Base-by-base conservation (phyloP, 2,329 filamentous ascomycete species). In the Zymoseptoria passerinii region DNA sequence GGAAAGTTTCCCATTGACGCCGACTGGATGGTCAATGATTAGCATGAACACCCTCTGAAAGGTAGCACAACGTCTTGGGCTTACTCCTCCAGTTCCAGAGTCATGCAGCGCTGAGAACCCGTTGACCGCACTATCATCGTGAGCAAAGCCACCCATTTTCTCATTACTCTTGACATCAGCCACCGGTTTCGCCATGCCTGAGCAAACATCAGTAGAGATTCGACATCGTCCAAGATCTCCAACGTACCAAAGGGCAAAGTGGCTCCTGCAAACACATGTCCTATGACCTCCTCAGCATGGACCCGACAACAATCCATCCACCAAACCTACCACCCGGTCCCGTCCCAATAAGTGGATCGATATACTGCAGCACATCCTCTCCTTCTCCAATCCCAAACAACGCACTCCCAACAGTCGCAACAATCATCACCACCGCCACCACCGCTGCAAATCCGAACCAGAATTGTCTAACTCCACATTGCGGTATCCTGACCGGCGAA, bases 1-100 rank as follows among this genome's bases (percentile, higher is more conserved):
- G 87, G 84, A 55, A 90, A 90, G 67, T 88, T 89, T 13, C 87
- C 87, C 23, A 89, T 73, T 1, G 84, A 89, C 0, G 86, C 82
- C 75, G 69, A 67, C 71, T 60, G 29, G 48, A 8, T 2, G n/a
- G 18, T 35, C 50, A n/a, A 5, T 16, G 23, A 23, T 44, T 23
- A 49, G 23, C 20, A 48, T 49, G 18, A n/a, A 23, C 48, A 19
- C 16, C 29, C 9, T 48, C 3, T 10, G 19, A 28, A 52, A n/a
- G 40, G 28, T 20, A 50, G 18, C 54, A 49, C 58, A 57, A 57
- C 19, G 52, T 49, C 48, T 40, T 51, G 76, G 52, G 28, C 50
- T 52, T 52, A 52, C 53, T n/a, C 63, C 63, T 50, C 66, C 78
- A 20, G 78, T 80, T 13, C 78, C 78, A 51, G 73, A 76, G 60